phyloP scores from a whole-genome alignment of 2,329 filamentous ascomycete species.

The Calonectria hawksworthii region DNA sequence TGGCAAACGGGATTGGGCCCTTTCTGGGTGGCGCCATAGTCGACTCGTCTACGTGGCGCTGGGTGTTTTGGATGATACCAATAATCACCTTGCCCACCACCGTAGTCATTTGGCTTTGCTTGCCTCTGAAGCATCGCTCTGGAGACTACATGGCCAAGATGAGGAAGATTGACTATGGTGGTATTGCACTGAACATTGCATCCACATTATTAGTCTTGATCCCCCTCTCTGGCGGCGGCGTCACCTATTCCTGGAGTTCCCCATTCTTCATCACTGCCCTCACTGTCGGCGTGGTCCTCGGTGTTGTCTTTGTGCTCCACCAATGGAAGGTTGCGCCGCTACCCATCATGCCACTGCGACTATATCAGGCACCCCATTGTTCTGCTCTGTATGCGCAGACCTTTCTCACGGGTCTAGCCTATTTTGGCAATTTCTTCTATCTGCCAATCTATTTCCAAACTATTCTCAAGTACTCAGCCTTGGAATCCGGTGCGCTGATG shows the following conservation, averaged over 20 bases:
- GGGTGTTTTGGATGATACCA: conserved; percentile 3
- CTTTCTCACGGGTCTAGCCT: neutral
- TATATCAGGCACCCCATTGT: neutral
- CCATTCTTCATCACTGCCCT: neutral
- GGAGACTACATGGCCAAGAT: conserved; percentile 4
- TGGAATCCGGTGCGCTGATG: neutral
- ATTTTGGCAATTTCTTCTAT: conserved; percentile 2
- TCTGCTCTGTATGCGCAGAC: neutral
- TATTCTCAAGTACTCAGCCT: neutral
- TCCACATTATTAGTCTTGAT: neutral
- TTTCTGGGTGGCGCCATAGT: neutral
- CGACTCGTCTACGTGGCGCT: neutral
- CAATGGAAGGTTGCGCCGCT: neutral
- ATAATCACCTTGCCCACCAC: neutral
- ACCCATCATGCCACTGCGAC: neutral
- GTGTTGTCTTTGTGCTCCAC: neutral
- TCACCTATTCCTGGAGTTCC: neutral
- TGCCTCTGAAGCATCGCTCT: neutral
- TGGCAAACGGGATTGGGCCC: neutral
- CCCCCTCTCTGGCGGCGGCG: neutral
- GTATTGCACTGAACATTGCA: neutral
- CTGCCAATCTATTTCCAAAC: conserved; percentile 1
- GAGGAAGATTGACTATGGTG: conserved; percentile 1
- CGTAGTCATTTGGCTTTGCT: neutral
- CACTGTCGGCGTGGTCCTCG: neutral